These are phyloP conservation scores for Naganishia vaughanmartiniae DNA, from an alignment of 768 basidiomycete genomes.

Conservation along the genomic window DNA sequence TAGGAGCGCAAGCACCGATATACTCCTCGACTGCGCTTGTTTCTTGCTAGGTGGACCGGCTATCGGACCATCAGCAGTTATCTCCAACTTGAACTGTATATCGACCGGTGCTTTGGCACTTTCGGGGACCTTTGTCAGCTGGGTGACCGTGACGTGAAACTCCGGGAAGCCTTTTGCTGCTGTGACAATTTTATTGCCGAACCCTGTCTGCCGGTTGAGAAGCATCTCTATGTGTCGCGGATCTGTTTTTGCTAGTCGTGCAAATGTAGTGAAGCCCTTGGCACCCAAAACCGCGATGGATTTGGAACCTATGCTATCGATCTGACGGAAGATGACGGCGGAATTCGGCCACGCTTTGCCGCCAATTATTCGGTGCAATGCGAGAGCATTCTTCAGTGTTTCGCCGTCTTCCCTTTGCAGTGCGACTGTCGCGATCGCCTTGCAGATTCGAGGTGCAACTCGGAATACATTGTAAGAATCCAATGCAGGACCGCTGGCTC, in stretches of 20 bases:
- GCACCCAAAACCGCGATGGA: slow-evolving; percentile 63
- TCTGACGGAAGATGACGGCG: slow-evolving; percentile 76
- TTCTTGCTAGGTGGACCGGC: slow-evolving; percentile 58
- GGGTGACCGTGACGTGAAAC: slow-evolving; percentile 4
- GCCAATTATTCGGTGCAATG: slow-evolving; percentile 72
- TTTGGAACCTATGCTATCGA: slow-evolving; percentile 71
- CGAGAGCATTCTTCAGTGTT: slow-evolving; percentile 69
- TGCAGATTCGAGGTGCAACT: slow-evolving; percentile 71
- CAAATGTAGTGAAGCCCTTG: slow-evolving; percentile 34
- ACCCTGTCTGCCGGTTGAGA: slow-evolving; percentile 34
- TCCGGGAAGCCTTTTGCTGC: slow-evolving; percentile 13
- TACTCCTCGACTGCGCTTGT: slow-evolving; percentile 57
- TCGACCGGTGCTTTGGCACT: slow-evolving; percentile 1
- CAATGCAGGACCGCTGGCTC: slow-evolving; percentile 54
- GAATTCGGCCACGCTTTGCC: slow-evolving; percentile 92
- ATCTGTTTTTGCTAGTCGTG: slow-evolving; percentile 30
- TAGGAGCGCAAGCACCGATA: slow-evolving; percentile 69
- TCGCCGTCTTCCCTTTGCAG: slow-evolving; percentile 65
- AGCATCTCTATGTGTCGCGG: slow-evolving; percentile 35
- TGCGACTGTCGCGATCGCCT: slow-evolving; percentile 75
- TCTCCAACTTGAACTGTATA: slow-evolving; percentile 49
- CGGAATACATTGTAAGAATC: slow-evolving; percentile 71
- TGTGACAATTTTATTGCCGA: slow-evolving; percentile 35
- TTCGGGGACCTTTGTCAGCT: slow-evolving; percentile 8
- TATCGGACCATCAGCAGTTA: slow-evolving; percentile 63